Conservation (phyloP, 495 filamentous ascomycete genomes). For the Neurospora pannonica region DNA sequence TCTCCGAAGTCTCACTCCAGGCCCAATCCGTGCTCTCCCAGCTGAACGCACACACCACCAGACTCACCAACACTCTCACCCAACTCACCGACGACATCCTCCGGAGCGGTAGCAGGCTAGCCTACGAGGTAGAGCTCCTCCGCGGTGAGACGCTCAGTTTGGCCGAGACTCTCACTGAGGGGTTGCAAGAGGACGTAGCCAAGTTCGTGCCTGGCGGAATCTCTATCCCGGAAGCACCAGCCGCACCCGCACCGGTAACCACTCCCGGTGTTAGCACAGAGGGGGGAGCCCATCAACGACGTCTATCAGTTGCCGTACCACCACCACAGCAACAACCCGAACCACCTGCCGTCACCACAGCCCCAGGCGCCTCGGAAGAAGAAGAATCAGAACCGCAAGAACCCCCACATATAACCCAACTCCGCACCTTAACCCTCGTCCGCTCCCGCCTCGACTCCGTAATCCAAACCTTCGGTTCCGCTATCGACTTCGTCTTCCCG, state of each 20-base stretch:
- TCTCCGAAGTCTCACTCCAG: constrained; percentile 69
- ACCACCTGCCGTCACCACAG: background rate
- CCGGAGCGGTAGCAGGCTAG: constrained; percentile 70
- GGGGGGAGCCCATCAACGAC: constrained; percentile 17
- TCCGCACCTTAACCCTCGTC: constrained; percentile 77
- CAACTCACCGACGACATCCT: constrained; percentile 92
- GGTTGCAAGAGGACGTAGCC: constrained; percentile 55
- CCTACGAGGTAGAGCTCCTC: constrained; percentile 91
- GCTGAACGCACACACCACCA: constrained; percentile 76
- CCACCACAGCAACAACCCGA: constrained; percentile 4
- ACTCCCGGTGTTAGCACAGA: background rate
- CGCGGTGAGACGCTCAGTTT: constrained; percentile 74
- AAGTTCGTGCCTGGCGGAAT: constrained; percentile 55
- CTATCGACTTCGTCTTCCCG: constrained; percentile 86
- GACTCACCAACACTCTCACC: constrained; percentile 74
- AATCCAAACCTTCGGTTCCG: constrained; percentile 80
- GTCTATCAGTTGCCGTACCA: constrained; percentile 13
- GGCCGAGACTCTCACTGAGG: constrained; percentile 66
- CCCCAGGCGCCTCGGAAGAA: background rate
- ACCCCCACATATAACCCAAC: constrained; percentile 61
- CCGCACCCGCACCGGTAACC: background rate
- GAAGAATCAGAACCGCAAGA: constrained; percentile 29
- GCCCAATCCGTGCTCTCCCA: constrained; percentile 78
- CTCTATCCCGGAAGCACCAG: constrained; percentile 8
- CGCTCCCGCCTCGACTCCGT: constrained; percentile 74